Conservation (phyloP, 108 stramenopile species). For the Aureococcus anophagefferens region DNA sequence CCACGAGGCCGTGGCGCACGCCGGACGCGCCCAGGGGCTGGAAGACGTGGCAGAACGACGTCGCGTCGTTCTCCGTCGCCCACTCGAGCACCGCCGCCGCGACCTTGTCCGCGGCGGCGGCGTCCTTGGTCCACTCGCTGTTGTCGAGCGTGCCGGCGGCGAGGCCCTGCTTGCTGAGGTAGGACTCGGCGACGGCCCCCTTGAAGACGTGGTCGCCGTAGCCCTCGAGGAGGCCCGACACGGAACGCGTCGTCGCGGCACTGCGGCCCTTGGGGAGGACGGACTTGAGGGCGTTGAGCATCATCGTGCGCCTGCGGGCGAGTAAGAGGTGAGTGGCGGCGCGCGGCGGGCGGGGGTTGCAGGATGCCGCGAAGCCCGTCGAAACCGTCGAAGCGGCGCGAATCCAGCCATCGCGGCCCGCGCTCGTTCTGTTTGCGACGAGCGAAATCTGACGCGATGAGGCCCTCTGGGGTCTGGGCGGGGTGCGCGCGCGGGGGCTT, state of each 20-base stretch:
- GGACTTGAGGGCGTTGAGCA: no score
- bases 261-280: no score
- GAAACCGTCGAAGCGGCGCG: no score
- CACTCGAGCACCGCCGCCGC: conserved; percentile 82
- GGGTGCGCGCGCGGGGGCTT: no score
- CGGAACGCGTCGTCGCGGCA: not conserved
- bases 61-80: conserved; percentile 80
- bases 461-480: no score
- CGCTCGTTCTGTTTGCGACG: no score
- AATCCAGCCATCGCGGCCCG: no score
- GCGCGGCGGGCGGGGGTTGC: no score
- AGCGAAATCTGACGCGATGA: no score
- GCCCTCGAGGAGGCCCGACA: conserved; percentile 55
- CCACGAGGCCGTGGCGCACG: conserved; percentile 78
- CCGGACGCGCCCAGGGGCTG: conserved; percentile 81
- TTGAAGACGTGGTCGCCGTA: conserved; percentile 82
- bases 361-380: no score
- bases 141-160: conserved; percentile 58
- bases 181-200: conserved; percentile 74
- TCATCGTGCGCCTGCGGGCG: no score
- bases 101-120: conserved; percentile 62
- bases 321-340: no score
- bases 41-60: conserved; percentile 91
- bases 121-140: conserved; percentile 58
- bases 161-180: conserved; percentile 67